Base-by-base conservation (phyloP, 192 early-diverging fungal genomes). In the Coemansia sp. region DNA sequence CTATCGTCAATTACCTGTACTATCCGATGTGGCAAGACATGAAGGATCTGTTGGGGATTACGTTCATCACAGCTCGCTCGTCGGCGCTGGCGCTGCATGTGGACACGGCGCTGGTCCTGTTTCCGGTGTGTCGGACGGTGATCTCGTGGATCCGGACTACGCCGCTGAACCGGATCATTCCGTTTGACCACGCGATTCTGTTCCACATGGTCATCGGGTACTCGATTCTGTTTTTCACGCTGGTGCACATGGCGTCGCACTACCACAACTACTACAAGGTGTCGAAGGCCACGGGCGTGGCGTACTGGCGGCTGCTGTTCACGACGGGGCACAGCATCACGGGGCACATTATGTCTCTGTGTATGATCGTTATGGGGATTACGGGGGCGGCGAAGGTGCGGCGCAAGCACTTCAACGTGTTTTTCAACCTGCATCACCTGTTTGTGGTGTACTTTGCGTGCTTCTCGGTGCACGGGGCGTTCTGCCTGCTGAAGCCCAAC, bases 341-440 rank as follows among this genome's bases (percentile, higher is more conserved):
- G 5, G 94, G 94, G 6, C 92, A 94, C 73, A 70, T 94, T n/a
- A 87, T 94, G 63, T 70, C 89, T 29, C 62, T 91, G 29, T 74
- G 88, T 16, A 89, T 95, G 55, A 89, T 94, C 40, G 79, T 91
- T 10, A 95, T 95, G 91, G 88, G 89, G 43, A 85, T 92, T 0
- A 90, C 92, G 2, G 91, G 91, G 1, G 71, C 87, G 29, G 84
- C 88, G 57, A 87, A 79, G 67, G 83, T 89, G 46, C 75, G 76
- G 15, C 49, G 68, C 50, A 78, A 70, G 73, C 73, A 83, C 64
- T 83, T 86, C 62, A 92, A 95, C 73, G 75, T 88, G 47, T 95
- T 95, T 73, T 95, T 93, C 93, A 94, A 93, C 76, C 88, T 91
- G 41, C 93, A 95, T 70, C 93, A 95, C 69, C 83, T 95, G 34